These are phyloP conservation scores for Talaromyces sp. DNA, from an alignment of 2,329 filamentous ascomycete genomes.

Conservation along the genomic window DNA sequence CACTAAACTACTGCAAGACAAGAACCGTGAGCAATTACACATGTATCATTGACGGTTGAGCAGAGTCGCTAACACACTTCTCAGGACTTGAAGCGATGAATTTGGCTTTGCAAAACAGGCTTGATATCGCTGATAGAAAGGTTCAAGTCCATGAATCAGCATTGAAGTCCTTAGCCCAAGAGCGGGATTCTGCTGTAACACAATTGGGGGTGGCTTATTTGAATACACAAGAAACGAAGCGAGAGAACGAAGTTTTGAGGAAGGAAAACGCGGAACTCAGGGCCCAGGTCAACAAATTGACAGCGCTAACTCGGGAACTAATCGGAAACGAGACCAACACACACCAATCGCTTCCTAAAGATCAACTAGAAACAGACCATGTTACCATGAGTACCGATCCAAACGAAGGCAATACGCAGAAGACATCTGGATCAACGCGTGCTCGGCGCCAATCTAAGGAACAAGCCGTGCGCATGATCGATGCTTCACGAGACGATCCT, in stretches of 20 bases:
- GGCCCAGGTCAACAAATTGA: conserved; percentile 31
- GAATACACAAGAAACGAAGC: conserved; percentile 46
- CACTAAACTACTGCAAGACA: conserved; percentile 33
- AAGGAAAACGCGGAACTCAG: conserved; percentile 41
- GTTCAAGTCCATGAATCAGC: conserved; percentile 52
- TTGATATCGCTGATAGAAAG: conserved; percentile 56
- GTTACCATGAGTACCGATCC: conserved; percentile 26
- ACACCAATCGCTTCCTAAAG: conserved; percentile 10
- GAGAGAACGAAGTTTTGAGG: conserved; percentile 37
- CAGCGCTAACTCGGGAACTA: conserved; percentile 21
- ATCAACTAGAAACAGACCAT: conserved; percentile 23
- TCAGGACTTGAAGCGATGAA: conserved; percentile 52
- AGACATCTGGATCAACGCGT: conserved; percentile 28
- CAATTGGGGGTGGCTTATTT: conserved; percentile 57
- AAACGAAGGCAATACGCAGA: conserved; percentile 31
- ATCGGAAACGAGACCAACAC: conserved; percentile 29
- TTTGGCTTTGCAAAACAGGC: conserved; percentile 52
- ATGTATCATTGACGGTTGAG: not conserved
- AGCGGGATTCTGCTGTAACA: conserved; percentile 57
- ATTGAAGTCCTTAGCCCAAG: conserved; percentile 53
- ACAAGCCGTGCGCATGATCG: conserved; percentile 24
- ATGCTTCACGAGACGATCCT: conserved; percentile 21
- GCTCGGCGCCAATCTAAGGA: conserved; percentile 22
- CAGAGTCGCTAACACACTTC: conserved; percentile 24
- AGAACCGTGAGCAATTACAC: conserved; percentile 34